Conservation (phyloP, 306 rosid genomes). For the Acacia melanoxylon region DNA sequence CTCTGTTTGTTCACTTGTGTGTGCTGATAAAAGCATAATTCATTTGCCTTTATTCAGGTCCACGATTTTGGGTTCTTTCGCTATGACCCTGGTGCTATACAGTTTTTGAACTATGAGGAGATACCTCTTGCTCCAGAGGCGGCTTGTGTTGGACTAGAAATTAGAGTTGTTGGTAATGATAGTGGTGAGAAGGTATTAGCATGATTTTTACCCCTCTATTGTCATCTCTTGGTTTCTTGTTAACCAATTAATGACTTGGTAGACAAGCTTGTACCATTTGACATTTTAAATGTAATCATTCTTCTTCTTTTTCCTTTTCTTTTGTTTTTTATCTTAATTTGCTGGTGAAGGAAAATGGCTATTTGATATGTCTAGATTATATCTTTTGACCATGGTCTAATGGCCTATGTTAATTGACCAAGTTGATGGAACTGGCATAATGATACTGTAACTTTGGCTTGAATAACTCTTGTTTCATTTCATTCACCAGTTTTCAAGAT, state of each 20-base stretch:
- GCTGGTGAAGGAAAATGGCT: constrained; percentile 13
- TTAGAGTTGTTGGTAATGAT: constrained; percentile 96
- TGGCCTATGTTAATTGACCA: constrained; percentile 22
- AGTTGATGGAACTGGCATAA: neutral
- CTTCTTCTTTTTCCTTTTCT: neutral
- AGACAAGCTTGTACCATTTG: constrained; percentile 14
- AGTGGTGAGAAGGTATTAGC: constrained; percentile 94
- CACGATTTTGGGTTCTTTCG: constrained; percentile 98
- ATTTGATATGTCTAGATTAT: constrained; percentile 16
- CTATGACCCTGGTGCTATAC: constrained; percentile 79
- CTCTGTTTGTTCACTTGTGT: constrained; percentile 6
- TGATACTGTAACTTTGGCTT: neutral
- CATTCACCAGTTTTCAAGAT: constrained; percentile 14
- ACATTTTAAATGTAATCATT: neutral
- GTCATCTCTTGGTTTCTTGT: constrained; percentile 16
- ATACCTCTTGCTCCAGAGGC: constrained; percentile 90
- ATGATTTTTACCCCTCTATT: constrained; percentile 10
- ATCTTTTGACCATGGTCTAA: neutral
- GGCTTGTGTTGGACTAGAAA: constrained; percentile 93
- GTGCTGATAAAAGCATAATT: constrained; percentile 22
- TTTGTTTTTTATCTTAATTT: neutral
- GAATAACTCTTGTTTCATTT: neutral
- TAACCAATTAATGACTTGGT: constrained; percentile 19
- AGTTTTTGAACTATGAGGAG: constrained; percentile 81
- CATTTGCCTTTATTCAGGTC: constrained; percentile 54